phyloP scores from a whole-genome alignment of 202 grass and related monocot species.

The Panicum hallii region DNA sequence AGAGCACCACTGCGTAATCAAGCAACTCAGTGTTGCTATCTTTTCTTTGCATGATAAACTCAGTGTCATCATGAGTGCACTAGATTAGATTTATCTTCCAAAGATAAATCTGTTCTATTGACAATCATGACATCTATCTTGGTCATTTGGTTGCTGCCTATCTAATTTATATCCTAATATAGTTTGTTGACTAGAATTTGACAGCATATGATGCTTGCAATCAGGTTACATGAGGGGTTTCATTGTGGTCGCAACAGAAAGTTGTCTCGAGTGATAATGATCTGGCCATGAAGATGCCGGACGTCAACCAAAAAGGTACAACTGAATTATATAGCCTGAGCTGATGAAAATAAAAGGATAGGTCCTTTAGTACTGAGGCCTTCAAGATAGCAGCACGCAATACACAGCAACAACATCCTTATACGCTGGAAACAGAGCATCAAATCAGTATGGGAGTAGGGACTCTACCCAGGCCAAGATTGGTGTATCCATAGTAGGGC shows the following conservation, averaged over 20 bases:
- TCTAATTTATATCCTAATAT: background rate
- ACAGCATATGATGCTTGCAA: constrained; percentile 20
- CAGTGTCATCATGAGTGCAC: background rate
- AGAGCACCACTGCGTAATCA: background rate
- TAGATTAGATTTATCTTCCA: constrained; percentile 9
- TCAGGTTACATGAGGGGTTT: background rate
- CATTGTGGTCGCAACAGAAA: background rate
- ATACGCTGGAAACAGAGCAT: constrained; percentile 16
- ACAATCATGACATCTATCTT: constrained; percentile 25
- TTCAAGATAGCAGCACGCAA: constrained; percentile 21
- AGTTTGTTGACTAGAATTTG: constrained; percentile 11
- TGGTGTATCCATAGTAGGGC: constrained; percentile 8
- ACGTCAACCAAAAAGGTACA: constrained; percentile 4
- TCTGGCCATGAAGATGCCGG: background rate
- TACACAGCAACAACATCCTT: background rate
- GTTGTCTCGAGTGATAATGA: background rate
- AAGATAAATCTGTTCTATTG: constrained; percentile 8
- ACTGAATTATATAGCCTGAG: constrained; percentile 1
- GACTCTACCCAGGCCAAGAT: constrained; percentile 26
- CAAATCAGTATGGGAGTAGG: constrained; percentile 20
- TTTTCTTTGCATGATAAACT: background rate
- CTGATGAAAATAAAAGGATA: constrained; percentile 30
- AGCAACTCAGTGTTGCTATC: background rate
- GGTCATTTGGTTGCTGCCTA: constrained; percentile 1
- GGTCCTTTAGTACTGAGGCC: background rate